phyloP scores from a whole-genome alignment of 2,329 filamentous ascomycete species.

The Xenoacremonium recifei region DNA sequence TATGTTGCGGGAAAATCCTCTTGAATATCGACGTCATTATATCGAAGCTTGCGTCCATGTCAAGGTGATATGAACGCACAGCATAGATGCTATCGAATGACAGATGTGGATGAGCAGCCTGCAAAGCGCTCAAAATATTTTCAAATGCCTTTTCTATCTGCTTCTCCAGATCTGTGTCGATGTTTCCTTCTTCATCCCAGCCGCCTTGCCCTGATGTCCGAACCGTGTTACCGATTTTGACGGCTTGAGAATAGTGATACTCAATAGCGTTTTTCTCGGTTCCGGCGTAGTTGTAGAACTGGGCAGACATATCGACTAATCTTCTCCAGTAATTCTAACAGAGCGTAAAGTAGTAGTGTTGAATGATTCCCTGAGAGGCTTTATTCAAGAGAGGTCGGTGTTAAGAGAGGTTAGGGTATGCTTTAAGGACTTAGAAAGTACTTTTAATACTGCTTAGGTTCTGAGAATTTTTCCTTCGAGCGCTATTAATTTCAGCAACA shows the following conservation, averaged over 20 bases:
- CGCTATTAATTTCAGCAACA: no score
- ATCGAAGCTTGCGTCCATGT: constrained; percentile 12
- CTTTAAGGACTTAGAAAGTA: no score
- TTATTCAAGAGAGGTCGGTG: no score
- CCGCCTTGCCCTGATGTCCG: constrained; percentile 10
- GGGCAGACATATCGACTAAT: constrained; percentile 1
- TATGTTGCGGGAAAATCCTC: constrained; percentile 10
- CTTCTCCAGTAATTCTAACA: no score
- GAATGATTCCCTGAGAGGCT: no score
- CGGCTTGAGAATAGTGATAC: constrained; percentile 13
- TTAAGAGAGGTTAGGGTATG: no score
- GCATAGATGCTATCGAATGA: constrained; percentile 8
- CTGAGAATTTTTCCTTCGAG: no score
- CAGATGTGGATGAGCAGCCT: constrained; percentile 3
- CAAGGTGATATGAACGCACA: constrained; percentile 9
- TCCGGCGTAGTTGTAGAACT: constrained; percentile 12
- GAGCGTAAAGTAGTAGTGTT: no score
- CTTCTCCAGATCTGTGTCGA: constrained; percentile 2
- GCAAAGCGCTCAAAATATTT: constrained; percentile 6
- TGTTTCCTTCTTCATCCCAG: constrained; percentile 11
- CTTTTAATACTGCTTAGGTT: no score
- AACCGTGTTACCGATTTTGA: constrained; percentile 10
- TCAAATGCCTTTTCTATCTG: constrained; percentile 6
- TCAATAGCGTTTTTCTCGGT: constrained; percentile 5
- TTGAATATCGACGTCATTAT: constrained; percentile 8